Conservation (phyloP, 2,329 filamentous ascomycete genomes). For the Aspergillus sp. region DNA sequence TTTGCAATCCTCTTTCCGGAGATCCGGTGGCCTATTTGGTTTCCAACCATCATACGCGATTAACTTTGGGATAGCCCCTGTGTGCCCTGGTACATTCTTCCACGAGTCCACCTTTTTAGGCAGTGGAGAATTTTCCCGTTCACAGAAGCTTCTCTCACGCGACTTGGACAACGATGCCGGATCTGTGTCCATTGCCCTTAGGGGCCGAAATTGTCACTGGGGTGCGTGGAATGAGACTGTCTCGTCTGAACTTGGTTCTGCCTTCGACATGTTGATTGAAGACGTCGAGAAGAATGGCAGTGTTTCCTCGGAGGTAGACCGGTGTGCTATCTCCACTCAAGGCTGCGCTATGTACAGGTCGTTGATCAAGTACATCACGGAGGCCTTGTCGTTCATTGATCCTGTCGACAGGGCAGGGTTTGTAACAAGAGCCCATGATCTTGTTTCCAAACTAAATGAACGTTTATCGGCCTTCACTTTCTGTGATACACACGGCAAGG, state of each 20-base stretch:
- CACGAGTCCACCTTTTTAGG: slow-evolving; percentile 49
- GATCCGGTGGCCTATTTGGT: slow-evolving; percentile 37
- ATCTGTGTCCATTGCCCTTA: slow-evolving; percentile 29
- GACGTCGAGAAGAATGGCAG: slow-evolving; percentile 9
- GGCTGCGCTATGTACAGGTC: slow-evolving; percentile 26
- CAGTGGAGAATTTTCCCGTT: slow-evolving; percentile 44
- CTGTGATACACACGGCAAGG: slow-evolving; percentile 9
- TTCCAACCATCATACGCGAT: slow-evolving; percentile 42
- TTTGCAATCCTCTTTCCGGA: slow-evolving; percentile 3
- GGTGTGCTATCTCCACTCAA: slow-evolving; percentile 7
- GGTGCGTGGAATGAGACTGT: slow-evolving; percentile 48
- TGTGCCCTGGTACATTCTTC: slow-evolving; percentile 46
- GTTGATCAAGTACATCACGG: slow-evolving; percentile 41
- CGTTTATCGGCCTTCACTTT: slow-evolving; percentile 15
- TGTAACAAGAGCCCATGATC: slow-evolving; percentile 24
- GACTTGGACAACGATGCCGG: slow-evolving; percentile 37
- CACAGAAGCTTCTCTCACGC: slow-evolving; percentile 31
- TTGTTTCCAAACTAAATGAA: slow-evolving; percentile 34
- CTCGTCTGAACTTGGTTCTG: slow-evolving; percentile 35
- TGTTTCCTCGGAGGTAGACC: slow-evolving; percentile 1
- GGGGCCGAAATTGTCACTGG: slow-evolving; percentile 34
- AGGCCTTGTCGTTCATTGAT: slow-evolving; percentile 44
- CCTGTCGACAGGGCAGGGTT: slow-evolving; percentile 44
- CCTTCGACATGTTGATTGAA: slow-evolving; percentile 26
- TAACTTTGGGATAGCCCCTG: slow-evolving; percentile 44